Percentiles rank a stretch among this genome's conserved stretches.
Evolutionary conservation across 2,329 filamentous ascomycete species (phyloP).

Genomic region (Calonectria hongkongensis): DNA sequence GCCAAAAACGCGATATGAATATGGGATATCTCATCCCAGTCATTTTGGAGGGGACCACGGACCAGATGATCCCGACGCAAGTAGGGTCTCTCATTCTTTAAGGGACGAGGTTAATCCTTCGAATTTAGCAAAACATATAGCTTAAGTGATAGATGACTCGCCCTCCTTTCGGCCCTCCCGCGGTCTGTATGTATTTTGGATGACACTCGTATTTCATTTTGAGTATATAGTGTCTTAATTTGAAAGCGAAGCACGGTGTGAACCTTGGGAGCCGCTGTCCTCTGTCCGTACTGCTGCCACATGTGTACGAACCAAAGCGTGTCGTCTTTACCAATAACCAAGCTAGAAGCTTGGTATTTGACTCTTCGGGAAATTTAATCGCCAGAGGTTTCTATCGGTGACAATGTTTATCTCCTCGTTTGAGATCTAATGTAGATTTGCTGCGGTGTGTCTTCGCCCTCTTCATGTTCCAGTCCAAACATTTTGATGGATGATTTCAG

Average conservation of each 20-base stretch:
- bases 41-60: not conserved
- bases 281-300: not conserved
- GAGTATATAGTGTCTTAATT: slow-evolving; percentile 18
- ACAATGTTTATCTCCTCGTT: too few species aligned
- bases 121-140: not conserved
- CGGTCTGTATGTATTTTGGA: not conserved
- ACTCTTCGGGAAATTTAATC: not conserved
- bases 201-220: slow-evolving; percentile 24
- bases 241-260: not conserved
- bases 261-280: not conserved
- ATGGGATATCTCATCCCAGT: slow-evolving; percentile 15
- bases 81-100: not conserved
- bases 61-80: slow-evolving; percentile 15
- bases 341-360: not conserved
- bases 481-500: not conserved
- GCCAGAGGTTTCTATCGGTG: not conserved
- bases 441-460: not conserved
- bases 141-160: not conserved
- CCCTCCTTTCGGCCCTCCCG: slow-evolving; percentile 4
- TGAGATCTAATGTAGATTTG: not conserved
- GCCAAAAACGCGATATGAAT: slow-evolving; percentile 11
- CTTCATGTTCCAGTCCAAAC: not conserved
- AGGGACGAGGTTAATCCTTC: not conserved
- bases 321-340: not conserved
- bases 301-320: not conserved